Conservation (phyloP, 2,329 filamentous ascomycete genomes). For the Elsinoe ampelina region DNA sequence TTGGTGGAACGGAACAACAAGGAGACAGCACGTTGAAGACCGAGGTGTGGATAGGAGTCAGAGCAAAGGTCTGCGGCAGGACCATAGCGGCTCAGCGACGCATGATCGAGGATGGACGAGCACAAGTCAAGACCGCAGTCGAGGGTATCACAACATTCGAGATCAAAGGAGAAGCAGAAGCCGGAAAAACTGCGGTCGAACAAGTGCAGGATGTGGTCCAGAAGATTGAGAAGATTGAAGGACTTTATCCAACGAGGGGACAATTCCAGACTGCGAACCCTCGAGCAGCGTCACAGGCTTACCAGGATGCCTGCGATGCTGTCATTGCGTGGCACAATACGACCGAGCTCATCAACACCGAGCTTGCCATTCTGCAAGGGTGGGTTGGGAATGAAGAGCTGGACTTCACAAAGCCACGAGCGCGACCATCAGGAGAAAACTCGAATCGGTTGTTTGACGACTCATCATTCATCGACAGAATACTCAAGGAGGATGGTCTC, state of each 20-base stretch:
- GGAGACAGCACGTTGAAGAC: constrained; percentile 56
- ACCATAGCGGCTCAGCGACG: constrained; percentile 76
- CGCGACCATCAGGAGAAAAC: constrained; percentile 50
- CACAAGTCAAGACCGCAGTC: constrained; percentile 61
- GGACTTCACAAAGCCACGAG: constrained; percentile 72
- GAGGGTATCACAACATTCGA: constrained; percentile 89
- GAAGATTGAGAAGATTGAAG: constrained; percentile 84
- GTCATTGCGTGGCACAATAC: constrained; percentile 97
- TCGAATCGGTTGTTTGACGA: constrained; percentile 75
- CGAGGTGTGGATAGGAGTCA: constrained; percentile 81
- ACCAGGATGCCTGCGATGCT: constrained; percentile 74
- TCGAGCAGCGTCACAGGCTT: constrained; percentile 64
- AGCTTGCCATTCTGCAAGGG: constrained; percentile 79
- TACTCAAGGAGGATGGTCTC: constrained; percentile 91
- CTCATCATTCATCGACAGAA: constrained; percentile 83
- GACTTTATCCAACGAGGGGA: constrained; percentile 70
- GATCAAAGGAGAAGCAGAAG: constrained; percentile 87
- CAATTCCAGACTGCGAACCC: constrained; percentile 68
- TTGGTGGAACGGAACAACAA: constrained; percentile 68
- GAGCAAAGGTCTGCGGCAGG: constrained; percentile 74
- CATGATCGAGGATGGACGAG: constrained; percentile 76
- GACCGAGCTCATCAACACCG: constrained; percentile 89
- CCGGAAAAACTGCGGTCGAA: constrained; percentile 74
- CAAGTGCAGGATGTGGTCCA: constrained; percentile 84
- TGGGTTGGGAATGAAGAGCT: constrained; percentile 97